These are phyloP conservation scores for Hypoxylon perforatum DNA, from an alignment of 495 filamentous ascomycete genomes.

Conservation along the genomic window DNA sequence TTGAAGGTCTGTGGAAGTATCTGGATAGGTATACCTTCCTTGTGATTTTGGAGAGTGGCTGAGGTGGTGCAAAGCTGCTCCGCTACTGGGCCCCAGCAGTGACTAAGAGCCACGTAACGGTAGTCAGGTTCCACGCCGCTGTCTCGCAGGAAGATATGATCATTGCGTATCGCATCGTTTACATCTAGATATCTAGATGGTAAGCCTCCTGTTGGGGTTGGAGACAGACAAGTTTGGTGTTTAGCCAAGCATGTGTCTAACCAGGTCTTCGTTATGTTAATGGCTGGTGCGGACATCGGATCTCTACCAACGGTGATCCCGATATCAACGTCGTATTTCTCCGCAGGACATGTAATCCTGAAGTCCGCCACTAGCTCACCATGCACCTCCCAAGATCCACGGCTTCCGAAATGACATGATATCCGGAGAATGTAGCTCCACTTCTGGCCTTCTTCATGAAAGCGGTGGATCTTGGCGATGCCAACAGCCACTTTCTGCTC, in stretches of 20 bases:
- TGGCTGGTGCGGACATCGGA: conserved; percentile 23
- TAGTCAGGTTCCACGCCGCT: background rate
- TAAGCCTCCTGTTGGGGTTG: background rate
- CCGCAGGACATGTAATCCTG: conserved; percentile 13
- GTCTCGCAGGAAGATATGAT: conserved; percentile 23
- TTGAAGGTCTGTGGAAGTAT: conserved; percentile 29
- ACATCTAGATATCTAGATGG: conserved; percentile 35
- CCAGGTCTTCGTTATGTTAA: conserved; percentile 20
- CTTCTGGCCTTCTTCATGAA: conserved; percentile 10
- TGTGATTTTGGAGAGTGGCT: conserved; percentile 2
- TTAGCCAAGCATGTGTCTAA: conserved; percentile 25
- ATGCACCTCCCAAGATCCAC: conserved; percentile 14
- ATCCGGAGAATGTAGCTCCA: conserved; percentile 10
- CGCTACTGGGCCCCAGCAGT: conserved; percentile 42
- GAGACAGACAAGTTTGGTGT: conserved; percentile 25
- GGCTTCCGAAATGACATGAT: background rate
- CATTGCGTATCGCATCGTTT: background rate
- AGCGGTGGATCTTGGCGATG: background rate
- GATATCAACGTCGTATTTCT: background rate
- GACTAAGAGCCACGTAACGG: conserved; percentile 43
- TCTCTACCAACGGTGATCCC: conserved; percentile 3
- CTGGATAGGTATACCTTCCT: conserved; percentile 3
- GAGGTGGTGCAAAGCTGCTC: conserved; percentile 5
- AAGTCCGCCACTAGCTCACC: conserved; percentile 15
- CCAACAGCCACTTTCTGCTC: conserved; percentile 12